A percentile compares a stretch with the other conserved stretches of the same genome.
Evolutionary conservation across 2,329 filamentous ascomycete species (phyloP).

Genomic region (Sclerotiophoma versabilis): DNA sequence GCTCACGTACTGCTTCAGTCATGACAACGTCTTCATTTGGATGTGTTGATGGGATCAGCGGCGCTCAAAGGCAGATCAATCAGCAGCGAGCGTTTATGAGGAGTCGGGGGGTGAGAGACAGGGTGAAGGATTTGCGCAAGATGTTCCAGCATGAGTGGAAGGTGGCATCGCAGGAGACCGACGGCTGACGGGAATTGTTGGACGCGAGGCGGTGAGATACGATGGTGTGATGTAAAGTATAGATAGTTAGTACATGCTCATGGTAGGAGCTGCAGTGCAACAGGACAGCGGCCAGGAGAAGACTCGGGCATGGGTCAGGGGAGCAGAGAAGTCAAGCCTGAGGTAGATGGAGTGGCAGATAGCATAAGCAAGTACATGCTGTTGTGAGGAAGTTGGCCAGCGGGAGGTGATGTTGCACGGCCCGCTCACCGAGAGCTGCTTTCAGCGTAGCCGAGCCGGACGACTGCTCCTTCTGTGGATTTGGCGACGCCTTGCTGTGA

Average conservation of each 20-base stretch:
- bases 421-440: constrained; percentile 37
- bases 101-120: constrained; percentile 34
- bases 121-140: constrained; percentile 33
- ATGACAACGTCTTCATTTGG: constrained; percentile 46
- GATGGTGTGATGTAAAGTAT: too few species aligned
- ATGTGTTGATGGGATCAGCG: constrained; percentile 44
- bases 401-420: constrained; percentile 25
- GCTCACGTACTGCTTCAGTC: constrained; percentile 39
- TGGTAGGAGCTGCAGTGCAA: too few species aligned
- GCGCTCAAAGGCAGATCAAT: constrained; percentile 35
- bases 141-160: constrained; percentile 17
- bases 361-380: neutral
- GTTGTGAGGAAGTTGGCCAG: neutral
- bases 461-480: constrained; percentile 32
- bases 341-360: neutral
- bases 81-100: constrained; percentile 30
- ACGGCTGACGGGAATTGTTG: too few species aligned
- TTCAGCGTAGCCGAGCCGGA: constrained; percentile 26
- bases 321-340: neutral
- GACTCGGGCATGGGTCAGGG: neutral
- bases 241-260: too few species aligned
- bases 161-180: neutral
- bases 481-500: constrained; percentile 24
- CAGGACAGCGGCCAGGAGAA: neutral
- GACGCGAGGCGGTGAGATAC: too few species aligned